These are phyloP conservation scores for Ceratocystis papillata DNA, from an alignment of 2,329 filamentous ascomycete species.

Conservation along the genomic window DNA sequence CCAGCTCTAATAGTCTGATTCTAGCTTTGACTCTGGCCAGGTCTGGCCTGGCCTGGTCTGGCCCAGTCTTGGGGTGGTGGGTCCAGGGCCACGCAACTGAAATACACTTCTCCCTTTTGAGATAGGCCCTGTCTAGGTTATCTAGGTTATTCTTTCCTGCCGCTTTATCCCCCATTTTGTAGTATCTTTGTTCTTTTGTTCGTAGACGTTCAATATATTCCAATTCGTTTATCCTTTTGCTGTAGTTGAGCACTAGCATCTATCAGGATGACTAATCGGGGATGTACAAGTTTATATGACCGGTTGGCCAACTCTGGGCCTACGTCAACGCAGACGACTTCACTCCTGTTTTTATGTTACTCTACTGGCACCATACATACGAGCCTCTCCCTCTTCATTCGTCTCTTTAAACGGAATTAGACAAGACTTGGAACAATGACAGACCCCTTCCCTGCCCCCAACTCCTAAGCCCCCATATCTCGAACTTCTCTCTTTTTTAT, in stretches of 20 bases:
- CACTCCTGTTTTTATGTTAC: too few species aligned
- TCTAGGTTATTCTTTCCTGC: not conserved
- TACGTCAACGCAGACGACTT: too few species aligned
- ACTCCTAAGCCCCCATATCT: too few species aligned
- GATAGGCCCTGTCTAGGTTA: not conserved
- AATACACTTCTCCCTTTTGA: not conserved
- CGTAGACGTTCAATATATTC: too few species aligned
- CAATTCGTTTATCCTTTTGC: too few species aligned
- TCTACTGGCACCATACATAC: too few species aligned
- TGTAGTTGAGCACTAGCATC: not conserved
- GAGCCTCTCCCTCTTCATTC: not conserved
- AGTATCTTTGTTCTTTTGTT: not conserved
- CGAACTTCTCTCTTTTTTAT: not conserved
- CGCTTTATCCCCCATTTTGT: not conserved
- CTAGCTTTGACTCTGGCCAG: too few species aligned
- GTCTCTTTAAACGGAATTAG: constrained; percentile 8
- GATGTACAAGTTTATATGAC: not conserved
- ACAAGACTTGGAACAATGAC: not conserved
- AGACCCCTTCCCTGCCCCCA: too few species aligned
- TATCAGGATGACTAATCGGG: too few species aligned
- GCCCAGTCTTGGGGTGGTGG: too few species aligned
- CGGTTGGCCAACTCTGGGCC: too few species aligned
- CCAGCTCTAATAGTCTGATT: not conserved
- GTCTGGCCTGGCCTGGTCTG: too few species aligned
- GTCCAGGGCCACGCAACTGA: not conserved